Conservation (phyloP, 306 rosid genomes). For the Gleditsia sinensis region DNA sequence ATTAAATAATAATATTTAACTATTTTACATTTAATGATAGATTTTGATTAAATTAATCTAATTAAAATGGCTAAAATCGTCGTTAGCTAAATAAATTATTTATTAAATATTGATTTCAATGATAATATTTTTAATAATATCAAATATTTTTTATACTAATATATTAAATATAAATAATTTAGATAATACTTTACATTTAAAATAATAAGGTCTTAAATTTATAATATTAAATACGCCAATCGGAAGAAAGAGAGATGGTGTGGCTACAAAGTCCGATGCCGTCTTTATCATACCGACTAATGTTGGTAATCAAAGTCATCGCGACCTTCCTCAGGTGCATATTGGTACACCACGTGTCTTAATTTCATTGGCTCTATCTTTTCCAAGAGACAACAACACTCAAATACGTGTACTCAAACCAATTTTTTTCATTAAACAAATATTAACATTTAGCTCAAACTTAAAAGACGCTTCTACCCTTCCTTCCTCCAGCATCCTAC, state of each 20-base stretch:
- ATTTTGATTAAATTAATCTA: too few relatives aligned
- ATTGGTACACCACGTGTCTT: neutral
- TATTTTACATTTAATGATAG: too few relatives aligned
- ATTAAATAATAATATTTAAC: too few relatives aligned
- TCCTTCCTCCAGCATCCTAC: neutral
- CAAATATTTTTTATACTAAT: too few relatives aligned
- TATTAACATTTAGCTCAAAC: neutral
- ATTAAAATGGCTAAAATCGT: too few relatives aligned
- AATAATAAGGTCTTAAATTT: too few relatives aligned
- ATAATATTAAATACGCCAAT: neutral
- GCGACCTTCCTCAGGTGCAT: neutral
- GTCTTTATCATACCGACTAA: conserved; percentile 19
- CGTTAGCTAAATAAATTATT: too few relatives aligned
- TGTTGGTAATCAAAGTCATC: neutral
- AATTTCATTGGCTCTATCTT: neutral
- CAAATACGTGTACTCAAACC: conserved; percentile 1
- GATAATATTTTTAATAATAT: too few relatives aligned
- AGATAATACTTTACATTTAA: too few relatives aligned
- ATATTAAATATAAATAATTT: too few relatives aligned
- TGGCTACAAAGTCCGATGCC: conserved; percentile 1
- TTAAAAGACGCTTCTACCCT: neutral
- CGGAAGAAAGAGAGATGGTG: neutral
- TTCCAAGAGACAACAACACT: neutral
- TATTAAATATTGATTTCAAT: too few relatives aligned
- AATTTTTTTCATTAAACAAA: neutral